Percentiles rank a stretch among this genome's conserved stretches.
Conservation (phyloP, 176 grass and related monocot species). For the Avena insularis region DNA sequence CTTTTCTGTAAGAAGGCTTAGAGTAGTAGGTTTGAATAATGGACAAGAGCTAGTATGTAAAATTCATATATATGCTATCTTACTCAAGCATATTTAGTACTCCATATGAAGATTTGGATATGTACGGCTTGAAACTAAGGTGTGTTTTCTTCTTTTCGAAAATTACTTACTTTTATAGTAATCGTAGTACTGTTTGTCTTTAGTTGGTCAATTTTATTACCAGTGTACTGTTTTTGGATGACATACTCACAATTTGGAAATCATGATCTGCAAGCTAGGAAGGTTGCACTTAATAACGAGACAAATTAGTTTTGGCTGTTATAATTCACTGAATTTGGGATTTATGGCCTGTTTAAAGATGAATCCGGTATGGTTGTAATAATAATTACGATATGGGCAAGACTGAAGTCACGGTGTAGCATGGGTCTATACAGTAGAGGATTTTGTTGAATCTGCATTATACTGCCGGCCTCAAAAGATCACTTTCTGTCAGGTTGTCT, state of each 20-base stretch:
- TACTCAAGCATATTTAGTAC: slow-evolving; percentile 1
- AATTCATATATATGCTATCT: slow-evolving; percentile 18
- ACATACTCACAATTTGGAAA: background rate
- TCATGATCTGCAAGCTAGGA: background rate
- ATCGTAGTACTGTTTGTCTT: slow-evolving; percentile 4
- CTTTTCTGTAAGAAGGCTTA: background rate
- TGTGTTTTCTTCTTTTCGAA: background rate
- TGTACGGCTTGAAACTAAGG: background rate
- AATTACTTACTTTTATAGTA: background rate
- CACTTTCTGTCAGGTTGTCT: background rate
- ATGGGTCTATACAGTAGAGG: background rate
- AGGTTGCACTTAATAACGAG: background rate
- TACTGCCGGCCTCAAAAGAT: background rate
- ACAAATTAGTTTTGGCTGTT: background rate
- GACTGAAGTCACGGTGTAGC: background rate
- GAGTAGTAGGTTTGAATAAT: background rate
- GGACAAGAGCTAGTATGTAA: background rate
- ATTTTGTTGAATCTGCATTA: slow-evolving; percentile 28
- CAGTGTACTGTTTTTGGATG: background rate
- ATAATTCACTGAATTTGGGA: background rate
- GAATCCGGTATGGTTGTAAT: background rate
- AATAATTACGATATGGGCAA: background rate
- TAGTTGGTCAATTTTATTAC: slow-evolving; percentile 10
- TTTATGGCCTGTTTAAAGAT: background rate
- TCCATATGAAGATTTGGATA: background rate